Percentiles rank a stretch among this genome's conserved stretches.
These are phyloP conservation scores for Mycena chlorophos DNA, from an alignment of 768 basidiomycete species.

Conservation along the genomic window DNA sequence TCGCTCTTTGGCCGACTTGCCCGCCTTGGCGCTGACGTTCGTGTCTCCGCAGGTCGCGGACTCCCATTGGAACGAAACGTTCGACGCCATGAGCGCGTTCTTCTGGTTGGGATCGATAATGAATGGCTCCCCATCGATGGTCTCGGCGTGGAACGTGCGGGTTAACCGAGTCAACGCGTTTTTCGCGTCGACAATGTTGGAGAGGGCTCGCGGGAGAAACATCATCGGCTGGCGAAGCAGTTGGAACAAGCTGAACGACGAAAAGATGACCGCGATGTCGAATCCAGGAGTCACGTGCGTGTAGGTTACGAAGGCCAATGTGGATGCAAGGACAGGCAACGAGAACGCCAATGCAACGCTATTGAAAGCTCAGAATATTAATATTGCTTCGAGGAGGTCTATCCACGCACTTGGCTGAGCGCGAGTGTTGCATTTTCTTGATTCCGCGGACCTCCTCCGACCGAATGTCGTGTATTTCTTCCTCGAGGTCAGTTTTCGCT, in stretches of 20 bases:
- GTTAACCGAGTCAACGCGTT: slow-evolving; percentile 58
- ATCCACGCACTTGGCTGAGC: slow-evolving; percentile 56
- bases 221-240: slow-evolving; percentile 70
- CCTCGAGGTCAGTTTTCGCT: neutral
- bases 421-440: slow-evolving; percentile 56
- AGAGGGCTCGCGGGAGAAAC: slow-evolving; percentile 63
- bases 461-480: slow-evolving; percentile 57
- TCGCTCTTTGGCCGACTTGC: neutral
- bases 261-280: slow-evolving; percentile 68
- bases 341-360: slow-evolving; percentile 58
- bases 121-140: slow-evolving; percentile 42
- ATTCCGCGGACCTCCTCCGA: slow-evolving; percentile 56
- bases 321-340: slow-evolving; percentile 63
- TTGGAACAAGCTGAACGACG: slow-evolving; percentile 62
- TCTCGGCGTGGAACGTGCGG: slow-evolving; percentile 56
- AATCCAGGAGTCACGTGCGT: slow-evolving; percentile 53
- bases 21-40: neutral
- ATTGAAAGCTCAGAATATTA: slow-evolving; percentile 17
- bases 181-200: slow-evolving; percentile 62
- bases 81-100: slow-evolving; percentile 49
- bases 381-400: neutral
- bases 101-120: slow-evolving; percentile 45
- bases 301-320: slow-evolving; percentile 68
- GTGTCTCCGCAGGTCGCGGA: slow-evolving; percentile 7
- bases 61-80: slow-evolving; percentile 70